phyloP scores from a whole-genome alignment of 2,329 filamentous ascomycete genomes.

The Aspergillus sojae region DNA sequence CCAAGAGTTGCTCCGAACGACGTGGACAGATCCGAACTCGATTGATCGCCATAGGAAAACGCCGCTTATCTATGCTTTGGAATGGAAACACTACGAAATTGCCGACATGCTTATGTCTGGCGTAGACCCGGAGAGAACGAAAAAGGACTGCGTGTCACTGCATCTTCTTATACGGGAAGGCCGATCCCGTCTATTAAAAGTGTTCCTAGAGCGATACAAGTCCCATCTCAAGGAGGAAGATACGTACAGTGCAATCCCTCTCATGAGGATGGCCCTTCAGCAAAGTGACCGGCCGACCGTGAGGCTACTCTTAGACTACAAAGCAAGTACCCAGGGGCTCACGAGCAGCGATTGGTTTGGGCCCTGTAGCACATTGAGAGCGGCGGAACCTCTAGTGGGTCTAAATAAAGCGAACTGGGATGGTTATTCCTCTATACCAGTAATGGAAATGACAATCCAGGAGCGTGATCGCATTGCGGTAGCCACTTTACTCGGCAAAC shows the following conservation, averaged over 20 bases:
- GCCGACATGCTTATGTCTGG: constrained; percentile 17
- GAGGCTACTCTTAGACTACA: constrained; percentile 17
- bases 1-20: constrained; percentile 11
- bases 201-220: constrained; percentile 18
- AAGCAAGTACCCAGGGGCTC: constrained; percentile 14
- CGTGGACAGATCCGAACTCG: constrained; percentile 19
- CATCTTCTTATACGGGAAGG: constrained; percentile 18
- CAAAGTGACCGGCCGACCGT: constrained; percentile 21
- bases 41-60: constrained; percentile 20
- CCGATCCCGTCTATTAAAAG: constrained; percentile 15
- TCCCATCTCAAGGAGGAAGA: constrained; percentile 13
- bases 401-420: not conserved
- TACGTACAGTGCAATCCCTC: constrained; percentile 12
- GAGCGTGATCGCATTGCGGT: constrained; percentile 11
- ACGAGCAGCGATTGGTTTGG: constrained; percentile 19
- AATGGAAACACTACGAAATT: constrained; percentile 18
- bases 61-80: constrained; percentile 19
- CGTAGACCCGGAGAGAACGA: not conserved
- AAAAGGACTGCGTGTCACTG: constrained; percentile 17
- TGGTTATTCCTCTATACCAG: constrained; percentile 10
- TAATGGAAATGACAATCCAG: constrained; percentile 16
- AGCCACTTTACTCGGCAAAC: constrained; percentile 8
- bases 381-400: not conserved
- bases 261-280: constrained; percentile 19
- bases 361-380: constrained; percentile 14